phyloP scores from a whole-genome alignment of 2,329 filamentous ascomycete species.

The Diatrype stigma region DNA sequence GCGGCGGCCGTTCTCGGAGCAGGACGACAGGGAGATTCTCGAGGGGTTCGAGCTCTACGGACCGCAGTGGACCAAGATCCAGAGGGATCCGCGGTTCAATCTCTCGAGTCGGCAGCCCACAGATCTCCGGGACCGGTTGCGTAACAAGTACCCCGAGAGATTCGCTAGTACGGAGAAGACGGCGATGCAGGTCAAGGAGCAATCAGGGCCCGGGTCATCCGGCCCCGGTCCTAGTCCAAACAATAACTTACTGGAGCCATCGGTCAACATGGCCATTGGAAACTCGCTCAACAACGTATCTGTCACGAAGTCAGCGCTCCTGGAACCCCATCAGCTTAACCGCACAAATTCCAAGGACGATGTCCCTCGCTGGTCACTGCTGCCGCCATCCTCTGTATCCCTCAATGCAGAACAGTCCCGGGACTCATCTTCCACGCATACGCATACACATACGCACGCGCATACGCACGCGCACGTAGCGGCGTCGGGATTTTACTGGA shows the following conservation, averaged over 20 bases:
- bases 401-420: neutral
- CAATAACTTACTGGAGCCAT: conserved; percentile 47
- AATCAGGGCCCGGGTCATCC: neutral
- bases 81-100: conserved; percentile 54
- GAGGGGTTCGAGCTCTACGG: conserved; percentile 57
- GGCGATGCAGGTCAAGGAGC: conserved; percentile 41
- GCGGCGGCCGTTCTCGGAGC: conserved; percentile 56
- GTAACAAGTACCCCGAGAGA: conserved; percentile 59
- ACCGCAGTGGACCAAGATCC: conserved; percentile 62
- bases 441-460: conserved; percentile 27
- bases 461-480: neutral
- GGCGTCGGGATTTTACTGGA: conserved; percentile 37
- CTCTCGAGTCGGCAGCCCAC: conserved; percentile 58
- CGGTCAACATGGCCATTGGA: conserved; percentile 45
- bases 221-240: conserved; percentile 19
- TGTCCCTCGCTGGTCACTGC: conserved; percentile 32
- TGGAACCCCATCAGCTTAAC: conserved; percentile 34
- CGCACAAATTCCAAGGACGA: conserved; percentile 44
- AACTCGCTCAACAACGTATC: conserved; percentile 38
- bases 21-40: conserved; percentile 60
- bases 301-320: conserved; percentile 33
- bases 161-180: conserved; percentile 56
- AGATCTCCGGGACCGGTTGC: conserved; percentile 58
- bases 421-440: neutral
- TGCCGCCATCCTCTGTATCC: no score